Evolutionary conservation across 179 eudicot species (phyloP).

Genomic region (Camellia oleifera): DNA sequence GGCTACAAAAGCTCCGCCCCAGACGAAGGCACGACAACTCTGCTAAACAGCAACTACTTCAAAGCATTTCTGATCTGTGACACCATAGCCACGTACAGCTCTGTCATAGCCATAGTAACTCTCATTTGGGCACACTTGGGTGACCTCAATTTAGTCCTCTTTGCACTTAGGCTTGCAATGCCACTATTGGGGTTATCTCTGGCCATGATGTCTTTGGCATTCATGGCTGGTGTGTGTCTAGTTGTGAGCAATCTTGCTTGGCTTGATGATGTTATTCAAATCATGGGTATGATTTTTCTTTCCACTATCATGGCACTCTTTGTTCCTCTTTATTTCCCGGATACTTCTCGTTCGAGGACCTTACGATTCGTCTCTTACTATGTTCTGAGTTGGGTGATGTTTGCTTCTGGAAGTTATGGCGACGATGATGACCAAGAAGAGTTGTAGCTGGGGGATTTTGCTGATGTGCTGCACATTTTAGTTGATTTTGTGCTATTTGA

Average conservation of each 20-base stretch:
- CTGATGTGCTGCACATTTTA: no score
- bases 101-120: constrained; percentile 21
- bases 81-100: constrained; percentile 29
- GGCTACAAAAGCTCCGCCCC: constrained; percentile 28
- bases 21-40: constrained; percentile 24
- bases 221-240: constrained; percentile 32
- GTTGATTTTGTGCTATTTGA: no score
- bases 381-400: constrained; percentile 26
- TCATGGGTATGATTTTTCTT: constrained; percentile 28
- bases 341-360: constrained; percentile 7
- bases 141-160: constrained; percentile 24
- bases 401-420: constrained; percentile 15
- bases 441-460: not conserved
- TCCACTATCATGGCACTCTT: constrained; percentile 20
- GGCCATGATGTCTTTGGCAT: constrained; percentile 31
- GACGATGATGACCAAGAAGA: not conserved
- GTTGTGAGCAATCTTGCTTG: constrained; percentile 21
- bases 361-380: constrained; percentile 19
- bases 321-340: constrained; percentile 28
- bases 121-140: constrained; percentile 43
- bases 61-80: constrained; percentile 25
- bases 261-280: constrained; percentile 22
- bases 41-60: constrained; percentile 23
- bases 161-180: constrained; percentile 25
- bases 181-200: constrained; percentile 35